Evolutionary conservation across 2,329 filamentous ascomycete genomes (phyloP).

Genomic region (Septoria linicola): DNA sequence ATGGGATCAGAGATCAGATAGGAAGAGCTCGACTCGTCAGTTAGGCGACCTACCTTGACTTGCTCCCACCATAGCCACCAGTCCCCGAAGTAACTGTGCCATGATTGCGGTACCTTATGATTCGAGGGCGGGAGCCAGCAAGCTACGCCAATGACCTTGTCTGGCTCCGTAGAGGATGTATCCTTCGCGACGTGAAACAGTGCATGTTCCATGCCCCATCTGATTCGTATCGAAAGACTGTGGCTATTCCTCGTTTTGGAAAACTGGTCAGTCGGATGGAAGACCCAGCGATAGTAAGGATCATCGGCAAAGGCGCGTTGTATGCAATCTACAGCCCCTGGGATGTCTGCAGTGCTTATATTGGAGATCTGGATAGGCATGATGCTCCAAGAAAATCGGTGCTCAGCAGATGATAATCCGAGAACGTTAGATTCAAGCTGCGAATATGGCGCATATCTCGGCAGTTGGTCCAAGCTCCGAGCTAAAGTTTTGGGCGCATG

Average conservation of each 20-base stretch:
- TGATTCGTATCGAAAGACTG: slow-evolving; percentile 64
- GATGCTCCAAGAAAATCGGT: neutral
- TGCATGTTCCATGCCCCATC: slow-evolving; percentile 68
- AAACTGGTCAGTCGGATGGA: slow-evolving; percentile 53
- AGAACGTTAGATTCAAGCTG: too few relatives aligned
- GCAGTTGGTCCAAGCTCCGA: neutral
- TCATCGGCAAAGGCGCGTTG: slow-evolving; percentile 66
- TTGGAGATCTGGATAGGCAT: slow-evolving; percentile 53
- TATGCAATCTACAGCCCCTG: slow-evolving; percentile 63
- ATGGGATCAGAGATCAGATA: neutral
- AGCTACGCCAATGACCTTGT: slow-evolving; percentile 64
- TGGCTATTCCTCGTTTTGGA: slow-evolving; percentile 59
- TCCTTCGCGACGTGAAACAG: slow-evolving; percentile 70
- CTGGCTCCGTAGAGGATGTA: slow-evolving; percentile 24
- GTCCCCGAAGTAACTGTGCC: slow-evolving; percentile 57
- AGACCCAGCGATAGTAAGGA: slow-evolving; percentile 67
- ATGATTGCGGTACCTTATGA: slow-evolving; percentile 51
- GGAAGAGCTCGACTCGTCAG: neutral
- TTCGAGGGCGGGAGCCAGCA: slow-evolving; percentile 66
- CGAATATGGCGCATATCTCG: too few relatives aligned
- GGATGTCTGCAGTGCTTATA: slow-evolving; percentile 60
- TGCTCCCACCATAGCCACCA: slow-evolving; percentile 69
- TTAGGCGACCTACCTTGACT: slow-evolving; percentile 43
- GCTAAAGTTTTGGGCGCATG: too few relatives aligned
- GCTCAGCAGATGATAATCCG: neutral